Base-by-base conservation (phyloP, 140 eudicot genomes). In the Anethum foeniculum region DNA sequence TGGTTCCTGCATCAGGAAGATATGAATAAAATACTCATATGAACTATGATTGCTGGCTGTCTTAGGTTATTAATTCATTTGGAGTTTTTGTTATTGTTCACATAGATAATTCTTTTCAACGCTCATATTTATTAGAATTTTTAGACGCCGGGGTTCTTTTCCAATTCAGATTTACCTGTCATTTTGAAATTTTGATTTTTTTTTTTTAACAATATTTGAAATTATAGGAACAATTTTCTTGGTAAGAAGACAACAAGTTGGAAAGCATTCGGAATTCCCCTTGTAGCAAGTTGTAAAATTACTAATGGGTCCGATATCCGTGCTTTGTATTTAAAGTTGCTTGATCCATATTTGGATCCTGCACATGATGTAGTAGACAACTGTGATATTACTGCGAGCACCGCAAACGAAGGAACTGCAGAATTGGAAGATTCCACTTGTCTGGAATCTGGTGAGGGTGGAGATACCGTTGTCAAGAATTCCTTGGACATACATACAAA, bases 181-280 rank as follows among this genome's bases (percentile, higher is more conserved):
- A 11, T 23, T 27, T 3, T 18, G 25, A 38, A 19, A 34, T 39
- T 39, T 39, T 39, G 0, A 39, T 39, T 2, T 2, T 14, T 25
- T 2, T 36, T 56, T 58, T 39, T 27, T 83, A 76, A 82, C 34
- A 51, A 28, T 47, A 43, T 46, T 81, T 54, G 14, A 51, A 47
- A 71, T 86, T 60, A 58, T 94, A 94, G 98, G 93, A 88, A 77
- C 60, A 88, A 79, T 46, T 39, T 76, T 48, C 74, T 76, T 52
- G 97, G 91, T 82, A 88, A 81, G 76, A 82, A n/a, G 67, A 85
- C 82, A 64, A 82, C 89, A 84, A 88, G 76, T 81, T 85, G 91
- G 91, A 92, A 87, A 87, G 86, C 97, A 49, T 92, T 94, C 80
- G 97, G 98, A 72, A 82, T 92, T 77, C 98, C 98, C 79, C 96